These are phyloP conservation scores for Neurospora sp. DNA, from an alignment of 495 filamentous ascomycete genomes.

Conservation along the genomic window DNA sequence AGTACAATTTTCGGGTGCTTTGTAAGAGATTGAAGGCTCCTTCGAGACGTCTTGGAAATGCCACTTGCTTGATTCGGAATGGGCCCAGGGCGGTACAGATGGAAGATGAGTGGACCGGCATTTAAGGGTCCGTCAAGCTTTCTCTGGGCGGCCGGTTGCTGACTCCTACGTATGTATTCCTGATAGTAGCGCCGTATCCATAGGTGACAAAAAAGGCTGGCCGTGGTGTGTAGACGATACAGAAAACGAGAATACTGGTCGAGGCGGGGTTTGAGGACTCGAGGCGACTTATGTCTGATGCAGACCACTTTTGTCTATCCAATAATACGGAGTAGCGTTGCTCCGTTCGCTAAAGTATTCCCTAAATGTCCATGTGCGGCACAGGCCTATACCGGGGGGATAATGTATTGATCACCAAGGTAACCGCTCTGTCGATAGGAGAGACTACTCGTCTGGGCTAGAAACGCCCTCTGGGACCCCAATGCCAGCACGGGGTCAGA, in stretches of 20 bases:
- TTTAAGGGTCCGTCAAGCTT: not conserved
- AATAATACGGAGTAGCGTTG: not conserved
- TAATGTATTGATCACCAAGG: not conserved
- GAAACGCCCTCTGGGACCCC: too few species aligned
- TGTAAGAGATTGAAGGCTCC: not conserved
- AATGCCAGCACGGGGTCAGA: too few species aligned
- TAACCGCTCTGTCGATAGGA: not conserved
- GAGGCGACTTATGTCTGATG: not conserved
- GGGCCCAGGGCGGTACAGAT: not conserved
- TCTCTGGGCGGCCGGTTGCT: not conserved
- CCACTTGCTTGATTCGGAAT: not conserved
- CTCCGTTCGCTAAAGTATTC: not conserved
- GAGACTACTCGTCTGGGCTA: too few species aligned
- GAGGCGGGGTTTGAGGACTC: not conserved
- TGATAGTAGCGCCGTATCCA: not conserved
- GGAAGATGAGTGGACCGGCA: not conserved
- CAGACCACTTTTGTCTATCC: not conserved
- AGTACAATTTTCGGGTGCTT: not conserved
- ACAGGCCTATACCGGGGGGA: not conserved
- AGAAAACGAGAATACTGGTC: not conserved
- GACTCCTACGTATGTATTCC: not conserved
- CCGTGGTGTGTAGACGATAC: not conserved
- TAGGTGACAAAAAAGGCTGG: not conserved
- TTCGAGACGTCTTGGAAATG: not conserved
- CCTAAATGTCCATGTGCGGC: not conserved